phyloP scores from a whole-genome alignment of 2,329 filamentous ascomycete genomes.

The Claviceps sp. region DNA sequence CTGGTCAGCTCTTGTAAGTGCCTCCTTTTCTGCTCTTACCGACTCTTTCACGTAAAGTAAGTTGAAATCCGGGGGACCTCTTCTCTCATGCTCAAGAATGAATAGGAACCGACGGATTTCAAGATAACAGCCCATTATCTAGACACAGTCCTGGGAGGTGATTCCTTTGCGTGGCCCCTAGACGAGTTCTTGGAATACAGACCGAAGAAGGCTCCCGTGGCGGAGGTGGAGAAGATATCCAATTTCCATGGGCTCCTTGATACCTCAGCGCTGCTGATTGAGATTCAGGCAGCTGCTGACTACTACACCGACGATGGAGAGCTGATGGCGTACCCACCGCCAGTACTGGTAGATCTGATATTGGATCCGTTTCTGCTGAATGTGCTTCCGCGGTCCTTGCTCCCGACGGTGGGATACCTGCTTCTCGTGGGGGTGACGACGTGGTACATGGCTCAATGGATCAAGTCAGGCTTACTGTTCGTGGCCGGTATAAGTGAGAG shows the following conservation, averaged over 20 bases:
- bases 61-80: not conserved
- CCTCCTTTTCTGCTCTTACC: not conserved
- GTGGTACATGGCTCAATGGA: conserved; percentile 28
- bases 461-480: conserved; percentile 14
- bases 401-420: conserved; percentile 60
- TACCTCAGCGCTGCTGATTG: conserved; percentile 51
- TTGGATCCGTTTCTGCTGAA: conserved; percentile 78
- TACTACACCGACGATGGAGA: conserved; percentile 65
- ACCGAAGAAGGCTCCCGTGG: conserved; percentile 15
- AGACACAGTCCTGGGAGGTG: conserved; percentile 44
- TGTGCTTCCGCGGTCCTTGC: conserved; percentile 62
- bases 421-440: conserved; percentile 40
- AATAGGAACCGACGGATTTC: conserved; percentile 80
- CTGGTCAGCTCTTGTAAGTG: conserved; percentile 79
- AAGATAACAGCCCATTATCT: conserved; percentile 52
- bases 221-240: not conserved
- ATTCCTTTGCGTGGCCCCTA: conserved; percentile 52
- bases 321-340: conserved; percentile 62
- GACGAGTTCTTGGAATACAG: conserved; percentile 44
- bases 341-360: conserved; percentile 67
- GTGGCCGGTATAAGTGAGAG: conserved; percentile 14
- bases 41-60: not conserved
- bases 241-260: not conserved
- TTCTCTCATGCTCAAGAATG: not conserved
- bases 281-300: conserved; percentile 63